Evolutionary conservation across 1,139 yeast species (phyloP), one percentile per base, ranked within the genome.

Genomic region (Chernovozyma aurita): DNA sequence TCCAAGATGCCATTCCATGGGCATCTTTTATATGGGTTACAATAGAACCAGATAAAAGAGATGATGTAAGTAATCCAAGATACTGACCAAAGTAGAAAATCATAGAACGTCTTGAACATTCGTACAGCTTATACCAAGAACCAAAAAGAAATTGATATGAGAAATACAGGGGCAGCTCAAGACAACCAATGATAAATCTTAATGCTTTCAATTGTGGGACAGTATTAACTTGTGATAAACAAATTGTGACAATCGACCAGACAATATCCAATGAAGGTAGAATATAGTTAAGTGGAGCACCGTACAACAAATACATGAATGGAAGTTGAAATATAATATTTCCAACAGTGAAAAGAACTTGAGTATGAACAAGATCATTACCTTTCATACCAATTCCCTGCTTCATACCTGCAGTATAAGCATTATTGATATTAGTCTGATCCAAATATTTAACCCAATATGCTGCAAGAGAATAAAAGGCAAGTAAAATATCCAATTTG

Each of bases 401-500:
- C 43, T 74, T 63, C 70, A 83, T 66, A 11, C 82, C 80, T 14
- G 82, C 73, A 32, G 81, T 79, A 52, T 82, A 83, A n/a, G 88
- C 87, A 50, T 78, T 79, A 38, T 76, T 74, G 35, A 78, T 61
- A 49, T 74, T 76, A 32, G 78, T 66, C 40, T 73, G 73, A 53
- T 83, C 90, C 35, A 83, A 61, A 39, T 78, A 78, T 50, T 82
- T 82, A 34, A 79, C 80, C 84, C 86, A 83, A 55, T 80, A 81
- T 16, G 80, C 76, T 59, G 78, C 59, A 47, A 80, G 64, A 24
- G 83, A 70, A 52, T 77, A 82, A 29, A 77, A 57, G 3, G 83
- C 73, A 43, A 83, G 63, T 31, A 80, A 50, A 11, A 80, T 39
- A 50, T 84, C 94, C 35, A 83, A 57, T 52, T 84, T 84, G 53